Conservation (phyloP, 108 stramenopile species). For the Epithemia pelagica region DNA sequence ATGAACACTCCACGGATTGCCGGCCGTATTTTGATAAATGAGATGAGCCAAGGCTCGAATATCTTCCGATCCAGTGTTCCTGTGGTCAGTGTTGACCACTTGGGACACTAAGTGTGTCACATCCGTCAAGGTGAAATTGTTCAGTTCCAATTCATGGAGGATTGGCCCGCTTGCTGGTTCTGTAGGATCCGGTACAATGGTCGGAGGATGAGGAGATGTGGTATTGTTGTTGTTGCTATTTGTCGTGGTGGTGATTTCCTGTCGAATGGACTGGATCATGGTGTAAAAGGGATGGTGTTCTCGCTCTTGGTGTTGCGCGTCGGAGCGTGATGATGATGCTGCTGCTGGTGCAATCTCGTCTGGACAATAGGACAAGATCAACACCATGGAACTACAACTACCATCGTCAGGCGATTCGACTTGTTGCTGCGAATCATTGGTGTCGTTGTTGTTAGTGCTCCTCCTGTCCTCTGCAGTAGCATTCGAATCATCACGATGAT, state of each 20-base stretch:
- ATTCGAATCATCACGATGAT: too few species aligned
- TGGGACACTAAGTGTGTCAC: neutral
- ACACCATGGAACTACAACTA: neutral
- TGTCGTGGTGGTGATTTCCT: neutral
- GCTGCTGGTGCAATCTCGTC: conserved; percentile 13
- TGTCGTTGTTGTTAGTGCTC: too few species aligned
- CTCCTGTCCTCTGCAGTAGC: too few species aligned
- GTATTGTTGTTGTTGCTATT: neutral
- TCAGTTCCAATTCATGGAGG: neutral
- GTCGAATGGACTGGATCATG: too few species aligned
- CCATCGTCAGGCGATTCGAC: too few species aligned
- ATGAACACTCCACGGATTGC: conserved; percentile 47
- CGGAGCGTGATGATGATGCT: neutral
- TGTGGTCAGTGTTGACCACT: neutral
- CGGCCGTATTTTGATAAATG: conserved; percentile 43
- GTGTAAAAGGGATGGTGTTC: neutral
- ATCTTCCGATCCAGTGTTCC: too few species aligned
- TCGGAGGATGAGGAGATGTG: too few species aligned
- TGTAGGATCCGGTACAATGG: too few species aligned
- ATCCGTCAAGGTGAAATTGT: neutral
- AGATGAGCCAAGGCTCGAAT: conserved; percentile 10
- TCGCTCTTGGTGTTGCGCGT: neutral
- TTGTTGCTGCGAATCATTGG: too few species aligned
- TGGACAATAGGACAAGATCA: conserved; percentile 14
- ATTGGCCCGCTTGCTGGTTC: neutral